phyloP scores from a whole-genome alignment of 331 rosid species.

The Ulmus americana region DNA sequence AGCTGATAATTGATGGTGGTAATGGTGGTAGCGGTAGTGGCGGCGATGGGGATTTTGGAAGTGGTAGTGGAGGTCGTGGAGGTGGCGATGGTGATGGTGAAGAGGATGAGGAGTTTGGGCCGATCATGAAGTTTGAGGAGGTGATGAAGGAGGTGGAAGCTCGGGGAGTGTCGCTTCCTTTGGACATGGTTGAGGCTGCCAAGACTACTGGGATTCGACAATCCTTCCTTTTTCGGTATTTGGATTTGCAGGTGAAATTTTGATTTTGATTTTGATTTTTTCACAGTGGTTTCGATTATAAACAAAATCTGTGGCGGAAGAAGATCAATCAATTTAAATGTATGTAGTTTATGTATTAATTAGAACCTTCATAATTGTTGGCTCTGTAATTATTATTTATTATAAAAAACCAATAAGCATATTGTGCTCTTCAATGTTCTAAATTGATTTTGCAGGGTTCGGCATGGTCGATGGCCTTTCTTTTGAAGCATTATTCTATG shows the following conservation, averaged over 20 bases:
- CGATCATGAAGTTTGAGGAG: slow-evolving; percentile 60
- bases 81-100: slow-evolving; percentile 24
- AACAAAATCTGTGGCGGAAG: too few relatives aligned
- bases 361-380: too few relatives aligned
- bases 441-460: slow-evolving; percentile 44
- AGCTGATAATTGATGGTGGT: slow-evolving; percentile 25
- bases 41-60: neutral
- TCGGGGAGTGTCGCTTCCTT: slow-evolving; percentile 60
- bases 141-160: slow-evolving; percentile 59
- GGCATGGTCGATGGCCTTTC: slow-evolving; percentile 59
- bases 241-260: slow-evolving; percentile 62
- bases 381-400: neutral
- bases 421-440: neutral
- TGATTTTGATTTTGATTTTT: neutral
- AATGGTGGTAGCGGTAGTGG: slow-evolving; percentile 29
- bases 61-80: slow-evolving; percentile 24
- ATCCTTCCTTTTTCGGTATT: slow-evolving; percentile 62
- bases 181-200: slow-evolving; percentile 81
- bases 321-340: too few relatives aligned
- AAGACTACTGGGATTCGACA: slow-evolving; percentile 61
- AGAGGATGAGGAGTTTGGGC: slow-evolving; percentile 65
- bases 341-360: too few relatives aligned
- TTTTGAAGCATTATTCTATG: slow-evolving; percentile 66
- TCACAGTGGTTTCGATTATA: too few relatives aligned
- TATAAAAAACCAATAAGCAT: neutral